Evolutionary conservation across 306 rosid species (phyloP).

Genomic region (cucumber (Cucumis sativus)): DNA sequence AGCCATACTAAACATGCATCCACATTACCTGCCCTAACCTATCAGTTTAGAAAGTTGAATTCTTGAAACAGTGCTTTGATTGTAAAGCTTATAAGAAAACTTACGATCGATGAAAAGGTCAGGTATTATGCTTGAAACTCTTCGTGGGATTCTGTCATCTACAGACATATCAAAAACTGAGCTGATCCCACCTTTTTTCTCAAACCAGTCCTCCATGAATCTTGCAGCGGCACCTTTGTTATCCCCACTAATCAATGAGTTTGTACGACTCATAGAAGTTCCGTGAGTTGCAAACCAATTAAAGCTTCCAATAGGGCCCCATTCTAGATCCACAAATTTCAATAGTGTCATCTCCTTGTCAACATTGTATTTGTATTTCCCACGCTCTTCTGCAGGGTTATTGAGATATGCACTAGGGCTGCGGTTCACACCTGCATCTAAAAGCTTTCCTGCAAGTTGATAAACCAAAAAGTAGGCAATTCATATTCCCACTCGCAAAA

Average conservation of each 20-base stretch:
- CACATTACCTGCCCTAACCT: background rate
- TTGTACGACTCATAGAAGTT: slow-evolving; percentile 93
- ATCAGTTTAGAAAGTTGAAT: background rate
- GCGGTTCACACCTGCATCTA: slow-evolving; percentile 80
- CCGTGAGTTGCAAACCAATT: slow-evolving; percentile 97
- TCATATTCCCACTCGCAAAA: background rate
- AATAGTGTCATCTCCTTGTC: slow-evolving; percentile 88
- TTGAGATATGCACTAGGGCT: slow-evolving; percentile 92
- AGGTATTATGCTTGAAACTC: slow-evolving; percentile 25
- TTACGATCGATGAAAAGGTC: slow-evolving; percentile 19
- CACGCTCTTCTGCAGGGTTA: slow-evolving; percentile 65
- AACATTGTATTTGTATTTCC: slow-evolving; percentile 54
- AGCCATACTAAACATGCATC: background rate
- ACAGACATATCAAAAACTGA: slow-evolving; percentile 7
- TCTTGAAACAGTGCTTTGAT: background rate
- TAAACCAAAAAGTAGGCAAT: slow-evolving; percentile 1
- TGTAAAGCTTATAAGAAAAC: slow-evolving; percentile 1
- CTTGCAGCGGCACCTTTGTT: slow-evolving; percentile 93
- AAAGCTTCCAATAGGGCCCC: slow-evolving; percentile 88
- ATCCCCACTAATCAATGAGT: slow-evolving; percentile 78
- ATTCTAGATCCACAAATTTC: slow-evolving; percentile 66
- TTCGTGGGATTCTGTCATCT: slow-evolving; percentile 21
- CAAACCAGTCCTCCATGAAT: slow-evolving; percentile 98
- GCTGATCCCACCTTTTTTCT: slow-evolving; percentile 12
- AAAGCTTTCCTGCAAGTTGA: slow-evolving; percentile 57